Evolutionary conservation across 495 filamentous ascomycete species (phyloP).

Genomic region (Xylaria bambusicola): DNA sequence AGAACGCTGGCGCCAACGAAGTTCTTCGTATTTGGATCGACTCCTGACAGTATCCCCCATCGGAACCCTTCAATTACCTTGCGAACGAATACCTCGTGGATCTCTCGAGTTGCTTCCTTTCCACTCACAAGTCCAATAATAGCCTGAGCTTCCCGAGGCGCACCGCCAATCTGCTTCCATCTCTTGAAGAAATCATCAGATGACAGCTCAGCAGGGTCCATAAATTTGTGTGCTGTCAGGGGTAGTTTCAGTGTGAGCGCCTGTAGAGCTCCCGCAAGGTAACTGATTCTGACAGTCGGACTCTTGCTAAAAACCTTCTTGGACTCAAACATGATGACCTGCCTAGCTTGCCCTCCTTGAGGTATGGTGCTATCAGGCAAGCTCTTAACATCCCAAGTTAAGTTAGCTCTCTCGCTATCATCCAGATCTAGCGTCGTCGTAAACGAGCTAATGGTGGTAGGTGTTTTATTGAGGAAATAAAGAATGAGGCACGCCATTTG

Average conservation of each 20-base stretch:
- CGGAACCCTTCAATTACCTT: conserved; percentile 75
- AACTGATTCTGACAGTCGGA: conserved; percentile 91
- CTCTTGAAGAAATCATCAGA: conserved; percentile 97
- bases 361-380: conserved; percentile 82
- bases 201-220: conserved; percentile 82
- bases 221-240: conserved; percentile 88
- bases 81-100: conserved; percentile 61
- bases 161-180: conserved; percentile 96
- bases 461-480: conserved; percentile 92
- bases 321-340: conserved; percentile 91
- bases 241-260: conserved; percentile 90
- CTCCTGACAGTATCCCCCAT: conserved; percentile 81
- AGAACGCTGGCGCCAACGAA: conserved; percentile 90
- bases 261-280: conserved; percentile 90
- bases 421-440: conserved; percentile 90
- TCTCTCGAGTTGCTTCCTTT: conserved; percentile 53
- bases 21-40: conserved; percentile 90
- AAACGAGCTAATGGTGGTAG: conserved; percentile 79
- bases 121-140: conserved; percentile 69
- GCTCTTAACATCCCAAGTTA: conserved; percentile 82
- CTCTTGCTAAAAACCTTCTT: conserved; percentile 78
- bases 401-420: conserved; percentile 60
- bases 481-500: conserved; percentile 93
- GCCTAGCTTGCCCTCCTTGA: conserved; percentile 78
- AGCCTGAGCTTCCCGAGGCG: conserved; percentile 79